A percentile compares a stretch with the other conserved stretches of the same genome.
Conservation (phyloP, 2,329 filamentous ascomycete genomes). For the Hypoxylon sp. region DNA sequence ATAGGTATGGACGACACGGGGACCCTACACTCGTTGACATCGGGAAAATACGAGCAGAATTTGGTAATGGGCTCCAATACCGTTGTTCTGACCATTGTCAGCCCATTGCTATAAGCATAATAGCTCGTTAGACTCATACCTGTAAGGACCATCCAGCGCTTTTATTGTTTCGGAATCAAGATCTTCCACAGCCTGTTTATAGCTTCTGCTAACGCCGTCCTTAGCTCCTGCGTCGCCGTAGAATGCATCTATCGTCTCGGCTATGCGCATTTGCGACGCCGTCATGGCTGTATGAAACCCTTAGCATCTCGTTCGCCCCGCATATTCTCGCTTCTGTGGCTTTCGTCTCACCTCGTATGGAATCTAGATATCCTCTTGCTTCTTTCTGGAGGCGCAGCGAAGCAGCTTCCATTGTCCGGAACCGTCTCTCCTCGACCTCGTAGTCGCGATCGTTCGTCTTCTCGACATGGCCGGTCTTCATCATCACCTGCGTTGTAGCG, state of each 20-base stretch:
- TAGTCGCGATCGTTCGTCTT: slow-evolving; percentile 99
- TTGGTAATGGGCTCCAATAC: slow-evolving; percentile 95
- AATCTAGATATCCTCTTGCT: slow-evolving; percentile 97
- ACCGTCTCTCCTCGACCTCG: slow-evolving; percentile 96
- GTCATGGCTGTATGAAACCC: slow-evolving; percentile 82
- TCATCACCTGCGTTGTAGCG: slow-evolving; percentile 99
- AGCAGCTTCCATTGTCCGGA: slow-evolving; percentile 96
- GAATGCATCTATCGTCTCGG: slow-evolving; percentile 98
- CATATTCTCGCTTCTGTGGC: neutral
- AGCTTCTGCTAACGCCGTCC: slow-evolving; percentile 95
- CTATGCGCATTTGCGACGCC: slow-evolving; percentile 98
- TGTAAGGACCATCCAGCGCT: slow-evolving; percentile 94
- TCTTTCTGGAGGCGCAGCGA: slow-evolving; percentile 95
- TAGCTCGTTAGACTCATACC: slow-evolving; percentile 62
- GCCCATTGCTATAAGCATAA: neutral
- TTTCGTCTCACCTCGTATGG: slow-evolving; percentile 78
- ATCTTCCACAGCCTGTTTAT: slow-evolving; percentile 98
- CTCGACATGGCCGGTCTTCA: slow-evolving; percentile 99
- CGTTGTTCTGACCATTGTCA: slow-evolving; percentile 73
- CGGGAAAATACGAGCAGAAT: slow-evolving; percentile 98
- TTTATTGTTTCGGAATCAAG: slow-evolving; percentile 99
- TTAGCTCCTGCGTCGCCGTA: slow-evolving; percentile 96
- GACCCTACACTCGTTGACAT: slow-evolving; percentile 91
- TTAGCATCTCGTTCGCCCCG: slow-evolving; percentile 29
- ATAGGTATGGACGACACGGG: neutral